Evolutionary conservation across 768 basidiomycete genomes (phyloP).

Genomic region (Kondoa malvinella): DNA sequence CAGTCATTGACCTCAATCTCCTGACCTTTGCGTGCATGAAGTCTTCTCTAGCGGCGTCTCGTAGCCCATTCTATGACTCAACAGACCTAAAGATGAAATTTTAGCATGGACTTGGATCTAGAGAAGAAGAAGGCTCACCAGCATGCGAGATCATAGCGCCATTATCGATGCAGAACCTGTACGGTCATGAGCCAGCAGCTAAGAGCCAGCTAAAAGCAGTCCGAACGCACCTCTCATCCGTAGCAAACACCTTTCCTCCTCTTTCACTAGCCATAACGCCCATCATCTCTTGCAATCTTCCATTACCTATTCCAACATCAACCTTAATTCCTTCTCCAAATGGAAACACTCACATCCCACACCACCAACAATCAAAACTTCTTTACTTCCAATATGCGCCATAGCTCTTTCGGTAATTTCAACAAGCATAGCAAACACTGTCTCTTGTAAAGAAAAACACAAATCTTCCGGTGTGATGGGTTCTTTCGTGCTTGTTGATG

Average conservation of each 20-base stretch:
- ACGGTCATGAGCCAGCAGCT: not conserved
- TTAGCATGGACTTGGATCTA: not conserved
- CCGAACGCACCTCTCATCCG: constrained; percentile 66
- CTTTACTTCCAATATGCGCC: constrained; percentile 92
- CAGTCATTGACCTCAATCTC: not conserved
- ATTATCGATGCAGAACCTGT: constrained; percentile 97
- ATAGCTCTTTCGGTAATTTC: constrained; percentile 98
- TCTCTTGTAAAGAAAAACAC: constrained; percentile 93
- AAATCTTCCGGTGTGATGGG: constrained; percentile 86
- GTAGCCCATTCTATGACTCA: constrained; percentile 79
- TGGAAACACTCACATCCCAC: constrained; percentile 74
- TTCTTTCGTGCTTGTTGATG: constrained; percentile 40
- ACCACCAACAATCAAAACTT: constrained; percentile 92
- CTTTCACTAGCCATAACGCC: constrained; percentile 85
- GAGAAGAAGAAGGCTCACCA: constrained; percentile 30
- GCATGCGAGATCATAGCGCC: constrained; percentile 99
- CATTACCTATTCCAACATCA: constrained; percentile 47
- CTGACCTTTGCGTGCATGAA: constrained; percentile 75
- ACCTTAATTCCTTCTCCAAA: not conserved
- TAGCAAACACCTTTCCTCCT: constrained; percentile 75
- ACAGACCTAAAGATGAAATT: constrained; percentile 37
- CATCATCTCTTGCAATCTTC: constrained; percentile 96
- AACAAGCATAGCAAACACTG: constrained; percentile 91
- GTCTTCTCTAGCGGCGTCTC: constrained; percentile 59
- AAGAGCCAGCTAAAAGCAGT: not conserved